Conservation (phyloP, 169 alveolate genomes). For the Eimeria necatrix region DNA sequence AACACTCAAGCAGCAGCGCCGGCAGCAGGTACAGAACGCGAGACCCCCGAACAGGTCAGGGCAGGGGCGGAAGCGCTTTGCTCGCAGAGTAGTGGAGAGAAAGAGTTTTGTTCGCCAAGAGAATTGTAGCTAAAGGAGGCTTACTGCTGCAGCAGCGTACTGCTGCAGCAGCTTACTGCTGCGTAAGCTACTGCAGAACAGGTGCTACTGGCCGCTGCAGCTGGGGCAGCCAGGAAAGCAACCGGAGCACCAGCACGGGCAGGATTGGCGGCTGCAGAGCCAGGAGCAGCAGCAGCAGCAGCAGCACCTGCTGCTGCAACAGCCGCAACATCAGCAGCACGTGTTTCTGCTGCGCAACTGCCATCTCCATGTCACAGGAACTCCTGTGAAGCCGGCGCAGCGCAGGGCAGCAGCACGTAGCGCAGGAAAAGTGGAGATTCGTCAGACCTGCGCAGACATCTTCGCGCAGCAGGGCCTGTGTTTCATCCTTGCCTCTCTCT, state of each 20-base stretch:
- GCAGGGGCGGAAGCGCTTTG: too few relatives aligned
- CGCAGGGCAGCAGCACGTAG: slow-evolving; percentile 2
- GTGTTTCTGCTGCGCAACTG: not conserved
- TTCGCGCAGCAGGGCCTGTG: not conserved
- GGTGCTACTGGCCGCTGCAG: not conserved
- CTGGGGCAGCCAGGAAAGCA: not conserved
- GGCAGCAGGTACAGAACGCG: not conserved
- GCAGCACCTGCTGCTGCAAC: not conserved
- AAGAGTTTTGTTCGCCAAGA: too few relatives aligned
- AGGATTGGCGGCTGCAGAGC: not conserved
- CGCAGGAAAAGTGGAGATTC: not conserved
- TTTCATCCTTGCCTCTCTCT: too few relatives aligned
- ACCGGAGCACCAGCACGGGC: slow-evolving; percentile 13
- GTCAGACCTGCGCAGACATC: slow-evolving; percentile 12
- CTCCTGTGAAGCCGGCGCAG: not conserved
- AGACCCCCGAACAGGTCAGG: too few relatives aligned
- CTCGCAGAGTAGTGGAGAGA: too few relatives aligned
- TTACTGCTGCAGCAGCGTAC: not conserved
- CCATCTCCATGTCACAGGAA: not conserved
- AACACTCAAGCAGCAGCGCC: not conserved
- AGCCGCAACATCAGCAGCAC: not conserved
- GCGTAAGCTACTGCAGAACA: not conserved
- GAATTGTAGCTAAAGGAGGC: not conserved
- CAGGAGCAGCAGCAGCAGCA: too few relatives aligned
- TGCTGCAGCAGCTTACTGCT: slow-evolving; percentile 39